Percentiles rank a stretch among this genome's conserved stretches.
phyloP scores from a whole-genome alignment of 2,329 filamentous ascomycete species.

The Zalaria sp. region DNA sequence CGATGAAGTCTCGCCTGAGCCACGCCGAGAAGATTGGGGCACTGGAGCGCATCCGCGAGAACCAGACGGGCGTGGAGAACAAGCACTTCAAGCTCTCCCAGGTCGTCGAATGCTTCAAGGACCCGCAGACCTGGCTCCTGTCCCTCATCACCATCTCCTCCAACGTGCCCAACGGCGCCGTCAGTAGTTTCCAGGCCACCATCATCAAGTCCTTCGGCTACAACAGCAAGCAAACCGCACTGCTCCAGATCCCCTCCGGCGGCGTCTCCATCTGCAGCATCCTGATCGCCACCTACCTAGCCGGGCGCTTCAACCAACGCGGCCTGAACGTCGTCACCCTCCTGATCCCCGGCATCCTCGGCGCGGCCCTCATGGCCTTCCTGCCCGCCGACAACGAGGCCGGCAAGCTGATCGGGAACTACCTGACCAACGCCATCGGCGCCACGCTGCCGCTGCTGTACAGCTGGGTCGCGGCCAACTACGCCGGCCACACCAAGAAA shows the following conservation, averaged over 20 bases:
- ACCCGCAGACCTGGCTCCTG: constrained; percentile 31
- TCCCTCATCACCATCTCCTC: constrained; percentile 20
- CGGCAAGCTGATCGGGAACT: constrained; percentile 27
- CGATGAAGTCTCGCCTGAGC: constrained; percentile 14
- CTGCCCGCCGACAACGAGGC: constrained; percentile 24
- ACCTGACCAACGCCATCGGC: constrained; percentile 24
- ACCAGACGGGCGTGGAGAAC: constrained; percentile 37
- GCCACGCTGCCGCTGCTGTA: constrained; percentile 23
- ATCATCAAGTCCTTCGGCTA: constrained; percentile 19
- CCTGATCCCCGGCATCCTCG: constrained; percentile 14
- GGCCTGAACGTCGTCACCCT: constrained; percentile 14
- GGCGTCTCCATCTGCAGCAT: constrained; percentile 28
- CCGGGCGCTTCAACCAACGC: constrained; percentile 14
- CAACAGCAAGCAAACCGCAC: constrained; percentile 13
- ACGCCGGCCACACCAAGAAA: constrained; percentile 57
- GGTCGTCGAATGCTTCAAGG: constrained; percentile 28
- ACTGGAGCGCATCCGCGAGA: constrained; percentile 28
- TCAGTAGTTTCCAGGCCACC: constrained; percentile 21
- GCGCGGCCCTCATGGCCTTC: constrained; percentile 17
- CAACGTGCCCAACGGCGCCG: constrained; percentile 27
- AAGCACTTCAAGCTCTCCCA: constrained; percentile 35
- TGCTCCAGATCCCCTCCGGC: constrained; percentile 44
- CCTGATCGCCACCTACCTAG: constrained; percentile 13
- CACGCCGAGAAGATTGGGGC: constrained; percentile 16
- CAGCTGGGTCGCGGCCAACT: constrained; percentile 29